phyloP scores from a whole-genome alignment of 2,329 filamentous ascomycete species.

The Teratosphaeriaceae sp. region DNA sequence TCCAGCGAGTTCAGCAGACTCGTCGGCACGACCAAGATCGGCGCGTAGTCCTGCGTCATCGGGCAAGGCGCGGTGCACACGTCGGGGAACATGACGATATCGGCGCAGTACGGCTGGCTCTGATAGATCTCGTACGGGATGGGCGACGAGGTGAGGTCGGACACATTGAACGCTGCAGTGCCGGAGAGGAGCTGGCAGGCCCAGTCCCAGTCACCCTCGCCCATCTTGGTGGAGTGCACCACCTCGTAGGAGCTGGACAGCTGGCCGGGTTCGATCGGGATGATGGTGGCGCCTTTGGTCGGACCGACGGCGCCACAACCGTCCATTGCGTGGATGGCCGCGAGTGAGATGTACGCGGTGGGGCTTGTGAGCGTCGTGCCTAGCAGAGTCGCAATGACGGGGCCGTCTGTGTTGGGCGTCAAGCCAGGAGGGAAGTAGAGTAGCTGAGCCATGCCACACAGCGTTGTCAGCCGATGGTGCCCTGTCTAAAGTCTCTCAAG shows the following conservation, averaged over 20 bases:
- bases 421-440: not conserved
- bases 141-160: not conserved
- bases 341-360: not conserved
- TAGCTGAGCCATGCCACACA: too few species aligned
- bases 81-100: not conserved
- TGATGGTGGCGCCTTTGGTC: not conserved
- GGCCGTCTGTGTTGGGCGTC: not conserved
- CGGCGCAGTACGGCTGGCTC: not conserved
- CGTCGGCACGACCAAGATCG: not conserved
- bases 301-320: not conserved
- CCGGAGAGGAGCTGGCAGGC: not conserved
- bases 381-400: not conserved
- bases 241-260: not conserved
- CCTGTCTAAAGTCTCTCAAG: too few species aligned
- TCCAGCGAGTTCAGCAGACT: not conserved
- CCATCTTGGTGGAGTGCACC: not conserved
- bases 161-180: not conserved
- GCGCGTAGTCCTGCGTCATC: not conserved
- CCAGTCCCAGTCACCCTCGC: too few species aligned
- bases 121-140: not conserved
- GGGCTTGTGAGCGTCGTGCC: not conserved
- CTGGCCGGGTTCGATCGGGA: not conserved
- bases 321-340: not conserved
- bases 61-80: not conserved
- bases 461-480: too few species aligned